phyloP scores from a whole-genome alignment of 2,329 filamentous ascomycete species.

The Hypoxylon sp. region DNA sequence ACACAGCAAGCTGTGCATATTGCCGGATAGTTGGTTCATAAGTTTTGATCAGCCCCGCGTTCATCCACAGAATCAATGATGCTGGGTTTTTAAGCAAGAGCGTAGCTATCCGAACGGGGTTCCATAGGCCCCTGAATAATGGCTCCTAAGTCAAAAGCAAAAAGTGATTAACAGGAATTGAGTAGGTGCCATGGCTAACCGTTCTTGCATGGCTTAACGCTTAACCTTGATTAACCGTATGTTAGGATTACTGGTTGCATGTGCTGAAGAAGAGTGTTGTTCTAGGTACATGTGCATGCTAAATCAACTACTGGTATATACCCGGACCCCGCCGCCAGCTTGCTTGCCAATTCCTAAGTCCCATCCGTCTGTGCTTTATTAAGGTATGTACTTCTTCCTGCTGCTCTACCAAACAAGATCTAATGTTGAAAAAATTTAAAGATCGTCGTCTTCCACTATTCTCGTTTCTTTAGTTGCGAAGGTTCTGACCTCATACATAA shows the following conservation, averaged over 20 bases:
- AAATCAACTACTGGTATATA: slow-evolving; percentile 18
- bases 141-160: slow-evolving; percentile 13
- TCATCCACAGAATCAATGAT: slow-evolving; percentile 22
- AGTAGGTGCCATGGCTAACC: slow-evolving; percentile 28
- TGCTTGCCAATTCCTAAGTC: slow-evolving; percentile 17
- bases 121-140: slow-evolving; percentile 16
- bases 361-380: slow-evolving; percentile 4
- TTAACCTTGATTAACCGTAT: slow-evolving; percentile 31
- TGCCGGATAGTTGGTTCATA: no score
- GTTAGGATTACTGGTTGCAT: no score
- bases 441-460: no score
- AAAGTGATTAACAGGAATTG: slow-evolving; percentile 31
- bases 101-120: not conserved
- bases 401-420: no score
- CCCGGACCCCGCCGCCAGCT: slow-evolving; percentile 28
- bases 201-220: slow-evolving; percentile 20
- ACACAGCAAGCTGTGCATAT: slow-evolving; percentile 25
- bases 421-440: no score
- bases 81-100: slow-evolving; percentile 1
- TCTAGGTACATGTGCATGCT: not conserved
- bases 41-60: slow-evolving; percentile 21
- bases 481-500: slow-evolving; percentile 33
- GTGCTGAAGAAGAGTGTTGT: no score
- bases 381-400: no score
- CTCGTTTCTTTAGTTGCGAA: no score